Base-by-base conservation (phyloP, 2,329 filamentous ascomycete species). In the Nannizzia gypsea region DNA sequence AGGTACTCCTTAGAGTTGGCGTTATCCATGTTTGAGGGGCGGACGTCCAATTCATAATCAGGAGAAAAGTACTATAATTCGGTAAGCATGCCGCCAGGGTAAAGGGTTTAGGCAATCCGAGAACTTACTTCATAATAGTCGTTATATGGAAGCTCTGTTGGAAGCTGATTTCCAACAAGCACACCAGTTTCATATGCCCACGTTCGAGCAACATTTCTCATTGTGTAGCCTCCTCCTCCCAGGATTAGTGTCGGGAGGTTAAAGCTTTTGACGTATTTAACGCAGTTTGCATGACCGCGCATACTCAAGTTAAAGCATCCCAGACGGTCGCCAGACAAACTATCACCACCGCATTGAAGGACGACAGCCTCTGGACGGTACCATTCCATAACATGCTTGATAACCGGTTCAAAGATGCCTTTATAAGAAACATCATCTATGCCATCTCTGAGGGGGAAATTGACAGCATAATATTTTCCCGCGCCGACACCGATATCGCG, bases 91-190 rank as follows among this genome's bases (percentile, higher is more conserved):
- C 11, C 50, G 22, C n/a, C 26, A 6, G 13, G 24, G 55, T 38
- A 48, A 48, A 28, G n/a, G 24, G 64, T n/a, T 40, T n/a, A 6
- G 48, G 15, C 15, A 6, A 8, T 40, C 38, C 24, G n/a, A 9
- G 48, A 24, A 63, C 73, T 67, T 70, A 81, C 80, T 71, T 87
- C 84, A 69, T 97, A 97, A 73, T 97, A 97, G 77, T 97, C 92
- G 64, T 96, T 97, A 73, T 90, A 97, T 0, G 92, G 92, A 44
- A 97, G 80, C n/a, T 88, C 85, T 3, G 87, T 81, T 9, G 84
- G 81, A 81, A 97, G 89, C 31, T 89, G 81, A 62, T 91, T 84
- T 28, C 89, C 89, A 20, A 96, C 89, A 6, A 97, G 81, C 61
- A 90, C 82, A 65, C 92, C 92, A 66, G 75, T 87, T 83, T 96